A percentile compares a stretch with the other conserved stretches of the same genome.
phyloP scores from a whole-genome alignment of 2,329 filamentous ascomycete genomes.

The Aspergillus ustus region DNA sequence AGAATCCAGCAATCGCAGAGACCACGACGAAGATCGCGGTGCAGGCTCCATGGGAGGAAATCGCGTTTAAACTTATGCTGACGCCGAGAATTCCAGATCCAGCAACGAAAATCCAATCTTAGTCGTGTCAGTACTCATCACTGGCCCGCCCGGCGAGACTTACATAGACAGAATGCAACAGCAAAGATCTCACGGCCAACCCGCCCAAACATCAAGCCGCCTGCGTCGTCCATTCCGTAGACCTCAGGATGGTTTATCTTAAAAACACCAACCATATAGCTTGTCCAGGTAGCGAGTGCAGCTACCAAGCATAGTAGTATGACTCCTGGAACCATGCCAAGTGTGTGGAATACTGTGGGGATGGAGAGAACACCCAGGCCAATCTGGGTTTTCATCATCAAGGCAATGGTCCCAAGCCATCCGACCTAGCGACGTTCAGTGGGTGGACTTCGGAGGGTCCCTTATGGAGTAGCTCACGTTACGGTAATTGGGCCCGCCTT shows the following conservation, averaged over 20 bases:
- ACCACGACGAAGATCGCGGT: constrained; percentile 30
- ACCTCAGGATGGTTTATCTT: constrained; percentile 60
- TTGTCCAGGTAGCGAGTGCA: constrained; percentile 55
- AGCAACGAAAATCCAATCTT: constrained; percentile 42
- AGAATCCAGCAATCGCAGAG: constrained; percentile 24
- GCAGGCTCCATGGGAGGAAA: constrained; percentile 41
- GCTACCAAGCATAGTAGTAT: constrained; percentile 48
- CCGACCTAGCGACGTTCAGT: constrained; percentile 36
- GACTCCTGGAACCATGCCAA: constrained; percentile 55
- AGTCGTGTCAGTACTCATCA: background rate
- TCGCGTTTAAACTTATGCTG: constrained; percentile 47
- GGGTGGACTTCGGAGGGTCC: too few species aligned
- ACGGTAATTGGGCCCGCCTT: too few species aligned
- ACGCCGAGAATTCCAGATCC: constrained; percentile 49
- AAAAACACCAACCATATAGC: constrained; percentile 54
- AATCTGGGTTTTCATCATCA: constrained; percentile 54
- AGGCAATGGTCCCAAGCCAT: constrained; percentile 47
- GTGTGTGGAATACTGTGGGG: constrained; percentile 48
- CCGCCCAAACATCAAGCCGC: constrained; percentile 59
- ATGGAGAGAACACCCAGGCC: constrained; percentile 55
- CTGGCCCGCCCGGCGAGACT: background rate
- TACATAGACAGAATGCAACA: constrained; percentile 25
- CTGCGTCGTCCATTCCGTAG: constrained; percentile 62
- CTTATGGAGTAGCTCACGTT: too few species aligned
- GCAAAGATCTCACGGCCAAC: constrained; percentile 56